A percentile compares a stretch with the other conserved stretches of the same genome.
Evolutionary conservation across 2,329 filamentous ascomycete species (phyloP).

Genomic region (Aspergillus sp.): DNA sequence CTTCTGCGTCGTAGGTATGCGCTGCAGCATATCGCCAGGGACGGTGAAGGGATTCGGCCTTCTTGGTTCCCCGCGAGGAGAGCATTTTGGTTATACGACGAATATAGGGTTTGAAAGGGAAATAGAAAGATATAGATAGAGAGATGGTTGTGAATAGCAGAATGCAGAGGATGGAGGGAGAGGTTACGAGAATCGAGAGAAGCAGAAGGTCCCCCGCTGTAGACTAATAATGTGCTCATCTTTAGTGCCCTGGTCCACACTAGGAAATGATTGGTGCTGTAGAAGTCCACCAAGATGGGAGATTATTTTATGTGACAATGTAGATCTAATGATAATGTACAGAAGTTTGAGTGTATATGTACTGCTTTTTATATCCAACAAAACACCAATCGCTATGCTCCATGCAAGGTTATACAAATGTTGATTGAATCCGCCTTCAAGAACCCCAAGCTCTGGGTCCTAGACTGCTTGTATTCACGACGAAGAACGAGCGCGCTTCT

Average conservation of each 20-base stretch:
- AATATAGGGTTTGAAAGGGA: neutral
- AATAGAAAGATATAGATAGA: neutral
- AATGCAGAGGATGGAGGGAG: too few relatives aligned
- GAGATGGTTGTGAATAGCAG: neutral
- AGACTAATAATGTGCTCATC: neutral
- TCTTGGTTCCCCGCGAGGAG: constrained; percentile 26
- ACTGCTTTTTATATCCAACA: neutral
- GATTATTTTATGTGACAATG: neutral
- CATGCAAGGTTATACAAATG: constrained; percentile 5
- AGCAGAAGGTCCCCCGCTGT: neutral
- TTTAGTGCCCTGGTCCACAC: neutral
- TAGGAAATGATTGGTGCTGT: neutral
- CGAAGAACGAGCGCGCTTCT: constrained; percentile 19
- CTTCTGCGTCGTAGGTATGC: constrained; percentile 27
- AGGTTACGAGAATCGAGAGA: too few relatives aligned
- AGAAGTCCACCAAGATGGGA: neutral
- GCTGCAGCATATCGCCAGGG: constrained; percentile 29
- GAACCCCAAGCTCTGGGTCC: neutral
- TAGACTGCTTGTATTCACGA: neutral
- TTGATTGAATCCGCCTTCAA: neutral
- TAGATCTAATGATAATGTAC: neutral
- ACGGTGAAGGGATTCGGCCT: constrained; percentile 20
- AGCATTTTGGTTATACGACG: constrained; percentile 22
- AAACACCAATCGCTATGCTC: constrained; percentile 21
- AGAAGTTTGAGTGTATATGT: neutral